phyloP scores from a whole-genome alignment of 345 rosid genomes.

The Corchorus capsularis region DNA sequence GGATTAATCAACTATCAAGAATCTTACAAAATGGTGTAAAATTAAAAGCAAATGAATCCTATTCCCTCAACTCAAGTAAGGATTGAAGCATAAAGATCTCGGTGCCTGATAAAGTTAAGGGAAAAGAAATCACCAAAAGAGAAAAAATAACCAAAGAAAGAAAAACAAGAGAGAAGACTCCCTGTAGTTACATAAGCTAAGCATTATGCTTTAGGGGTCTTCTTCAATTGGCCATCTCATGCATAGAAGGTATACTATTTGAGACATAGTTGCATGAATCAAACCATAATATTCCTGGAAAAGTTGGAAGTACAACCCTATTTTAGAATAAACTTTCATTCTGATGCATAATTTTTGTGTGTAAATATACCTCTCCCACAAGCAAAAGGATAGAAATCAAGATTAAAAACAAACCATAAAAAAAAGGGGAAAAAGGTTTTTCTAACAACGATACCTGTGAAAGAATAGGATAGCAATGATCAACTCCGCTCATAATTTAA shows the following conservation, averaged over 20 bases:
- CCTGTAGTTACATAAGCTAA: conserved; percentile 19
- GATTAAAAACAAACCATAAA: background rate
- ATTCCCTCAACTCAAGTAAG: background rate
- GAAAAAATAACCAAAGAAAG: background rate
- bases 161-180: conserved; percentile 10
- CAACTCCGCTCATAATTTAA: background rate
- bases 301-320: conserved; percentile 30
- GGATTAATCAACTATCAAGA: background rate
- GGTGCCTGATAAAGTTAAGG: background rate
- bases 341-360: background rate
- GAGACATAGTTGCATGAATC: conserved; percentile 33
- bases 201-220: conserved; percentile 20
- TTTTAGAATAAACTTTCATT: conserved; percentile 23
- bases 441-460: background rate
- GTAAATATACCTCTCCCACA: conserved; percentile 14
- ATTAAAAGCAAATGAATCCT: conserved; percentile 2
- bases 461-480: background rate
- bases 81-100: background rate
- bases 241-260: conserved; percentile 33
- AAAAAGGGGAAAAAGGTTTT: background rate
- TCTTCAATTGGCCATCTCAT: conserved; percentile 35
- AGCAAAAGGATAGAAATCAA: conserved; percentile 8
- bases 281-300: conserved; percentile 48
- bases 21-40: background rate
- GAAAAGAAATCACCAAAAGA: background rate